Evolutionary conservation across 106 monocot species (phyloP), one percentile per base, ranked within the genome.

Genomic region (Dactylorhiza incarnata): DNA sequence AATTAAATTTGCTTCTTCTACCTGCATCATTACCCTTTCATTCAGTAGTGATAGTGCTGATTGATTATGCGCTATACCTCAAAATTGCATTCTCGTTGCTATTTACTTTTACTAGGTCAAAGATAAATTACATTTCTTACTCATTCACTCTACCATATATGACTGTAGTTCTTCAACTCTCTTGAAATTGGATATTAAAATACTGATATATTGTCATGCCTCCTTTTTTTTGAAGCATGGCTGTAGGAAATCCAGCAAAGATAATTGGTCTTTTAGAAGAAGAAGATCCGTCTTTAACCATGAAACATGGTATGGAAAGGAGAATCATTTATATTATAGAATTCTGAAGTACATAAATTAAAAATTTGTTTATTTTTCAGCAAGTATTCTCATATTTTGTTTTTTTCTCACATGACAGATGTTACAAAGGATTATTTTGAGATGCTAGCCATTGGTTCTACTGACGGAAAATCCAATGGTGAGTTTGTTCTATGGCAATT

Each of bases 261-360:
- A 78, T 89, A 14, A 83, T 92, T 74, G 92, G 89, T 8, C 79
- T 63, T 72, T 52, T 81, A 52, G 81, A 92, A 74, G 89, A 89
- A 53, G 77, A 86, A 82, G 87, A 89, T 53, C 92, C 92, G 48
- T 92, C 92, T 77, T 82, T 89, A 77, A 89, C 92, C 69, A 92
- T 89, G 92, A 92, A 89, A 51, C 92, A 92, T 77, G 92, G 92
- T 89, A 24, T 78, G 7, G 49, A 68, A 37, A 10, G 26, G 9
- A 37, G 69, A 77, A 4, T 17, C 8, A 44, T 10, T 6, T 51
- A 29, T 66, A 7, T 26, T 11, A 66, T 26, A 37, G 26, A 37
- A 24, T 14, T 37, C 14, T 13, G 2, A 20, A 66, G 23, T 66
- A 12, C 66, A 37, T 53, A 19, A 70, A 20, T n/a, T 50, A 25